Percentiles rank a stretch among this genome's conserved stretches.
phyloP scores from a whole-genome alignment of 140 eudicot genomes.

The Eryngium alpinum region DNA sequence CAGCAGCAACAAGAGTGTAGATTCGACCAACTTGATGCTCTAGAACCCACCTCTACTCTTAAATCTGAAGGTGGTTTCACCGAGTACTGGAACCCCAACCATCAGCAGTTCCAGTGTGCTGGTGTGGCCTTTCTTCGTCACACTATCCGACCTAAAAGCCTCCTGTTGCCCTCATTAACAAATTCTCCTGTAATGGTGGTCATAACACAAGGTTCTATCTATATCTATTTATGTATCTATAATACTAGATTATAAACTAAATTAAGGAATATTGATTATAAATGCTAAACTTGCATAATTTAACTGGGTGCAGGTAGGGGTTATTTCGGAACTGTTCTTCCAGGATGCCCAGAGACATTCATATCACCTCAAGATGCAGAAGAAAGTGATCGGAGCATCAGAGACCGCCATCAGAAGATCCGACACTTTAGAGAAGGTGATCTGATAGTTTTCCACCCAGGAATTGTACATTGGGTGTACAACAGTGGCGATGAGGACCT shows the following conservation, averaged over 20 bases:
- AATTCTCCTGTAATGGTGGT: conserved; percentile 53
- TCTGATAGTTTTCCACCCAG: conserved; percentile 54
- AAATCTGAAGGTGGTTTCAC: conserved; percentile 50
- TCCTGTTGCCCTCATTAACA: conserved; percentile 54
- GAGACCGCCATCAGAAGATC: conserved; percentile 72
- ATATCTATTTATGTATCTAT: not conserved
- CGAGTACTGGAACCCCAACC: conserved; percentile 49
- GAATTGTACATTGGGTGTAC: conserved; percentile 69
- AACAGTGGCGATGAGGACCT: conserved; percentile 62
- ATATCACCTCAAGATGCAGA: conserved; percentile 40
- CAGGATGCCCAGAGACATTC: conserved; percentile 80
- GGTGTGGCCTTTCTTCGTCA: conserved; percentile 52
- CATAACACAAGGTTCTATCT: conserved; percentile 39
- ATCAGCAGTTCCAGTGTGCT: conserved; percentile 60
- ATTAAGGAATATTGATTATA: not conserved
- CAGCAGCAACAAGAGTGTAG: conserved; percentile 40
- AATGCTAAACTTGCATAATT: not conserved
- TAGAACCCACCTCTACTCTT: conserved; percentile 39
- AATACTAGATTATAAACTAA: not conserved
- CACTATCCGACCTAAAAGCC: conserved; percentile 46
- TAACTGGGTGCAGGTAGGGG: conserved; percentile 48
- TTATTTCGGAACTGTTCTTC: conserved; percentile 39
- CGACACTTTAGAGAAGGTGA: conserved; percentile 52
- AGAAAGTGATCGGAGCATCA: conserved; percentile 16
- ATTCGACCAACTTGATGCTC: conserved; percentile 37